A percentile compares a stretch with the other conserved stretches of the same genome.
Conservation (phyloP, 164 flowering plant genomes). For the Magnolia sinica region DNA sequence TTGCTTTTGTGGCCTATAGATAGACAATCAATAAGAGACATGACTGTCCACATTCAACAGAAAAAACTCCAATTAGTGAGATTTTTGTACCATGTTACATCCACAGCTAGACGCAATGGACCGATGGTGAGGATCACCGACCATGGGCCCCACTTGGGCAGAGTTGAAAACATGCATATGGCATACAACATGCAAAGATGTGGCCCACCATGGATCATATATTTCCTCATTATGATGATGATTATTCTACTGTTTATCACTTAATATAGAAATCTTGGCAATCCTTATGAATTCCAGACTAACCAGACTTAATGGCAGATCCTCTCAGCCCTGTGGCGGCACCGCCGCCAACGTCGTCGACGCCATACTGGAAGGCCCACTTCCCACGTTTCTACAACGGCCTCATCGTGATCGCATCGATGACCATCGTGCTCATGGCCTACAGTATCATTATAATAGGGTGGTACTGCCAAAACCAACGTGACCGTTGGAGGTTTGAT, state of each 20-base stretch:
- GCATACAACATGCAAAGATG: neutral
- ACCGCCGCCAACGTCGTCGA: slow-evolving; percentile 3
- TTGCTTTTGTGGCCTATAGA: no score
- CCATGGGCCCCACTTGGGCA: neutral
- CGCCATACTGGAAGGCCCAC: neutral
- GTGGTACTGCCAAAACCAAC: slow-evolving; percentile 19
- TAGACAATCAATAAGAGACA: no score
- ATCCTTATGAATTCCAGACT: neutral
- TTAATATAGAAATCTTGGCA: neutral
- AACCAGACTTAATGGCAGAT: slow-evolving; percentile 5
- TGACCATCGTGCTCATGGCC: slow-evolving; percentile 4
- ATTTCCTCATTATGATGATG: neutral
- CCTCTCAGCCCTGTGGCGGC: slow-evolving; percentile 6
- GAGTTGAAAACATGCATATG: neutral
- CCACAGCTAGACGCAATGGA: no score
- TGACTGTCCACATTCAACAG: no score
- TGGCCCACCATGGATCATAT: no score
- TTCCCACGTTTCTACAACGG: slow-evolving; percentile 13
- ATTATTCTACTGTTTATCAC: neutral
- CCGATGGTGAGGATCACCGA: no score
- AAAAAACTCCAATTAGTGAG: no score
- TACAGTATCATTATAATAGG: slow-evolving; percentile 13
- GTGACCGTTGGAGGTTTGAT: neutral
- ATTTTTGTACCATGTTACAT: no score
- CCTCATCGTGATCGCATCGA: slow-evolving; percentile 1